Evolutionary conservation across 192 early-diverging fungal species (phyloP).

Genomic region (Helicostylum pulchrum): DNA sequence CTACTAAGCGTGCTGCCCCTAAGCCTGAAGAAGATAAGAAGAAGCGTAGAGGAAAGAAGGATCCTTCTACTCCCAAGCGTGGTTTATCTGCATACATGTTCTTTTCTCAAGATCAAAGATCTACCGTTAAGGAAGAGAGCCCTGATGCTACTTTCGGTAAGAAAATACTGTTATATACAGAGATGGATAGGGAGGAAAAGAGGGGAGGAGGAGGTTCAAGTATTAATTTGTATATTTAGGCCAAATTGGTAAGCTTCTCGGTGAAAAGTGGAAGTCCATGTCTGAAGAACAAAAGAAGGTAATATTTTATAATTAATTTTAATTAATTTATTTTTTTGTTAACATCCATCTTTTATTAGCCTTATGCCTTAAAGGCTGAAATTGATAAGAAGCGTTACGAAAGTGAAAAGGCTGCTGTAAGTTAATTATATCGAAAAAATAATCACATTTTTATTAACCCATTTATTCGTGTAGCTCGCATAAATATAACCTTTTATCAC

Average conservation of each 20-base stretch:
- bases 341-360: slow-evolving; percentile 12
- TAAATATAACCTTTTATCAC: neutral
- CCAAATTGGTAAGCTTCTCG: slow-evolving; percentile 40
- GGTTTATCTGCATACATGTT: slow-evolving; percentile 88
- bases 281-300: slow-evolving; percentile 37
- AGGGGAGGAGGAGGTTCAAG: neutral
- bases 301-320: slow-evolving; percentile 10
- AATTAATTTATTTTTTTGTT: slow-evolving; percentile 1
- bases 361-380: slow-evolving; percentile 35
- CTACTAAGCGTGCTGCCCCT: neutral
- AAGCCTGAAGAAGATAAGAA: slow-evolving; percentile 52
- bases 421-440: slow-evolving; percentile 3
- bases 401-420: slow-evolving; percentile 37
- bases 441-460: too few relatives aligned
- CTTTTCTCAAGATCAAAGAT: slow-evolving; percentile 82
- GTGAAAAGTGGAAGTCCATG: slow-evolving; percentile 45
- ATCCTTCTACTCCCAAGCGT: slow-evolving; percentile 89
- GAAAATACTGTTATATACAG: neutral
- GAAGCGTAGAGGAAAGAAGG: slow-evolving; percentile 73
- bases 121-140: slow-evolving; percentile 76
- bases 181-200: neutral
- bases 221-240: slow-evolving; percentile 19
- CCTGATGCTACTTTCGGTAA: slow-evolving; percentile 68
- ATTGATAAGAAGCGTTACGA: slow-evolving; percentile 42
- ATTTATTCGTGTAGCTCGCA: neutral